Conservation (phyloP, 2,329 filamentous ascomycete genomes). For the Nigrospora sphaerica region DNA sequence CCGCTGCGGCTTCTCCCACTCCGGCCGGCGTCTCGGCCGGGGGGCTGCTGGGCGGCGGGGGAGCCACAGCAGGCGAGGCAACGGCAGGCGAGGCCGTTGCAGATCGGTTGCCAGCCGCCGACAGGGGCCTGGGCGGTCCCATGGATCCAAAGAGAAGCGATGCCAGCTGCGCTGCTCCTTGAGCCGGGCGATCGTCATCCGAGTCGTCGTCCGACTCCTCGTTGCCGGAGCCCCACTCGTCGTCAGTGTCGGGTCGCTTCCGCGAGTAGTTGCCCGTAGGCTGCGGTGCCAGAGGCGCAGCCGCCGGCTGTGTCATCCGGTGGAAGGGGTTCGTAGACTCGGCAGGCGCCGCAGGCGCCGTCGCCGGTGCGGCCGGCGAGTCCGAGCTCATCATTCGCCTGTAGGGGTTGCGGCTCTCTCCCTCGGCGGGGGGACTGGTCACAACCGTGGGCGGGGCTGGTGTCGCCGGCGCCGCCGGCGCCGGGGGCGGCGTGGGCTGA, state of each 20-base stretch:
- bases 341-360: constrained; percentile 38
- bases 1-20: constrained; percentile 20
- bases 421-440: constrained; percentile 50
- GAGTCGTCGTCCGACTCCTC: constrained; percentile 54
- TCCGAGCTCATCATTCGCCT: constrained; percentile 75
- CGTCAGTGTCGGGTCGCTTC: constrained; percentile 42
- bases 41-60: constrained; percentile 13
- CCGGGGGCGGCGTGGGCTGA: constrained; percentile 41
- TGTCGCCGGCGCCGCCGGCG: constrained; percentile 37
- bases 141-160: constrained; percentile 96
- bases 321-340: constrained; percentile 95
- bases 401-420: constrained; percentile 90
- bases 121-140: constrained; percentile 84
- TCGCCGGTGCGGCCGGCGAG: constrained; percentile 36
- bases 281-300: constrained; percentile 29
- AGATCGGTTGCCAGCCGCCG: constrained; percentile 68
- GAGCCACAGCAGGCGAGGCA: constrained; percentile 24
- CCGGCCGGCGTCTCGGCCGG: constrained; percentile 6
- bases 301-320: constrained; percentile 63
- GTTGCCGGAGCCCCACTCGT: constrained; percentile 83
- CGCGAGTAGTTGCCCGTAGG: constrained; percentile 46
- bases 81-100: constrained; percentile 30
- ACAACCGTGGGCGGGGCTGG: constrained; percentile 40
- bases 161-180: constrained; percentile 83
- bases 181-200: constrained; percentile 72